Evolutionary conservation across 139 green algal genomes (phyloP).

Genomic region (Diplosphaera chodatii): DNA sequence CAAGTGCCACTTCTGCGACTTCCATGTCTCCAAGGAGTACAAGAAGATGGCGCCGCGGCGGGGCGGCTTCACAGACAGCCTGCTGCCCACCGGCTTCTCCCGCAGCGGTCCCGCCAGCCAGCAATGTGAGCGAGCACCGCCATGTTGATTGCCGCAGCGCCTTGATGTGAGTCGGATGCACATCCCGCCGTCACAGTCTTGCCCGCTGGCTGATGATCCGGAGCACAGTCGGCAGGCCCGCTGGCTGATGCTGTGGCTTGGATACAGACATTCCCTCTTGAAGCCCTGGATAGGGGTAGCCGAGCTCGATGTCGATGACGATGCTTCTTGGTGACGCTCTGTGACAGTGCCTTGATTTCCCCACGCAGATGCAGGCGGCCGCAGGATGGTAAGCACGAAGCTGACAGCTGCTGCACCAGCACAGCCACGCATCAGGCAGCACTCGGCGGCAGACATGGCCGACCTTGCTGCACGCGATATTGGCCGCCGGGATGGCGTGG

Average conservation of each 20-base stretch:
- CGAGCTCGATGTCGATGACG: too few relatives aligned
- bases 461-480: not conserved
- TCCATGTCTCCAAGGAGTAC: conserved; percentile 33
- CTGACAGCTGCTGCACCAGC: not conserved
- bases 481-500: not conserved
- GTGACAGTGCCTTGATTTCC: too few relatives aligned
- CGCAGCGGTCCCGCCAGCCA: not conserved
- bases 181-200: too few relatives aligned
- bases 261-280: too few relatives aligned
- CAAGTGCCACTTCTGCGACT: conserved; percentile 37
- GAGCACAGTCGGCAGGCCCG: too few relatives aligned
- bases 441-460: not conserved
- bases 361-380: not conserved
- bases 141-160: too few relatives aligned
- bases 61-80: conserved; percentile 5
- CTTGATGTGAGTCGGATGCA: too few relatives aligned
- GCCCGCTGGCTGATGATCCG: too few relatives aligned
- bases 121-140: too few relatives aligned
- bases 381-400: not conserved
- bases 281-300: too few relatives aligned
- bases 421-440: not conserved
- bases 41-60: conserved; percentile 12
- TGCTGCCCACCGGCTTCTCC: not conserved
- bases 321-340: too few relatives aligned
- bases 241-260: too few relatives aligned